These are phyloP conservation scores for Phytophthora idaei DNA, from an alignment of 352 stramenopile species.

Conservation along the genomic window DNA sequence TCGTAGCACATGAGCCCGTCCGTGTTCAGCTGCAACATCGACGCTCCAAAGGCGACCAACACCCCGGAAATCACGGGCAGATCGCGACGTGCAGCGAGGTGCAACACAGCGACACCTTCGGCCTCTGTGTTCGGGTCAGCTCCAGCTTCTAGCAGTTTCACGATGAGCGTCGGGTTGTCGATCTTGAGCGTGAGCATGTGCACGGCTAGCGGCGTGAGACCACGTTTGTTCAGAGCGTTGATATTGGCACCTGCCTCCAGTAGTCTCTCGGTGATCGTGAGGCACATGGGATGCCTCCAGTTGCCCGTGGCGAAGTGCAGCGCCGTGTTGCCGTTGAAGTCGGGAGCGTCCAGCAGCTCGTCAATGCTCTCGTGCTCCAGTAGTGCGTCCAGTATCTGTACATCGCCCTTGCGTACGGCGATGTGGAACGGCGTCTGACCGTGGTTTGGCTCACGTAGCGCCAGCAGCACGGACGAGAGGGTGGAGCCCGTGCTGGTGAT, in stretches of 20 bases:
- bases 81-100: slow-evolving; percentile 58
- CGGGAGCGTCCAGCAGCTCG: slow-evolving; percentile 67
- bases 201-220: slow-evolving; percentile 68
- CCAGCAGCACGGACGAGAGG: slow-evolving; percentile 73
- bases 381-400: slow-evolving; percentile 72
- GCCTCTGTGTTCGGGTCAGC: slow-evolving; percentile 65
- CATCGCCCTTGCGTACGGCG: slow-evolving; percentile 73
- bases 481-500: slow-evolving; percentile 66
- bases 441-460: slow-evolving; percentile 74
- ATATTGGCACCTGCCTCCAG: slow-evolving; percentile 63
- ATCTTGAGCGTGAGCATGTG: slow-evolving; percentile 84
- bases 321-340: slow-evolving; percentile 85
- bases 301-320: slow-evolving; percentile 78
- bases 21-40: slow-evolving; percentile 63
- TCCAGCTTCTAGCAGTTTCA: slow-evolving; percentile 70
- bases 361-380: slow-evolving; percentile 73
- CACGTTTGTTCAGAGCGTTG: slow-evolving; percentile 60
- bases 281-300: slow-evolving; percentile 54
- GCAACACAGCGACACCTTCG: slow-evolving; percentile 66
- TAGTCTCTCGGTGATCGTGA: slow-evolving; percentile 54
- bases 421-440: slow-evolving; percentile 82
- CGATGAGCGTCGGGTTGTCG: slow-evolving; percentile 67
- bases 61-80: slow-evolving; percentile 59
- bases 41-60: slow-evolving; percentile 67
- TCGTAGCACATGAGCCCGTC: slow-evolving; percentile 83